These are phyloP conservation scores for Guillardia theta DNA, from an alignment of 78 protist genomes.

Conservation along the genomic window DNA sequence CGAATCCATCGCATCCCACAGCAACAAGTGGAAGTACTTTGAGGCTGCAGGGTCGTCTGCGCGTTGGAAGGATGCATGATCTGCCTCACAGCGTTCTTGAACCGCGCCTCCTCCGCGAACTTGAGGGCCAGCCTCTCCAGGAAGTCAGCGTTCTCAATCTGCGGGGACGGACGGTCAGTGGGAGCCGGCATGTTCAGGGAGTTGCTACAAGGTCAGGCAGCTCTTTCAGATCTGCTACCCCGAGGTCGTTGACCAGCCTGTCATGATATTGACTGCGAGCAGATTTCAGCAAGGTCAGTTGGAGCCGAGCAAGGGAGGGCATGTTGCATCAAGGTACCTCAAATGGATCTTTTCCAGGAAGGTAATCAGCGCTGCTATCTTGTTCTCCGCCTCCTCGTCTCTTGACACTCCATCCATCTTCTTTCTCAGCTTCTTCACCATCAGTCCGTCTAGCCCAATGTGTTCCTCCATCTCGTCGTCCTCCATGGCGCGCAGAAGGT, in stretches of 20 bases:
- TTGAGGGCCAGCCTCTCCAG: neutral
- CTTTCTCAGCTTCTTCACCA: constrained; percentile 26
- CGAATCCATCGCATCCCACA: too few relatives aligned
- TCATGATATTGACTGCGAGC: neutral
- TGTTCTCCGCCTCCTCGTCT: constrained; percentile 33
- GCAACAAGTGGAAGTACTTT: too few relatives aligned
- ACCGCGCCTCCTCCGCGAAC: neutral
- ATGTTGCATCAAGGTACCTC: too few relatives aligned
- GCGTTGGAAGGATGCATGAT: neutral
- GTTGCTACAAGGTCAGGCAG: neutral
- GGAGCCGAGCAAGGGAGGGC: too few relatives aligned
- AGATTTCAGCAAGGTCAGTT: too few relatives aligned
- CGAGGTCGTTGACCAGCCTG: constrained; percentile 31
- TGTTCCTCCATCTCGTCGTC: neutral
- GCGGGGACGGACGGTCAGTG: too few relatives aligned
- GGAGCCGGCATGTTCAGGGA: too few relatives aligned
- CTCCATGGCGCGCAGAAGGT: neutral
- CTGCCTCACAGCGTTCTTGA: neutral
- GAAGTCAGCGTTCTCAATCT: neutral
- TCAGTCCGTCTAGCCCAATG: neutral
- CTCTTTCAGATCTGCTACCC: neutral
- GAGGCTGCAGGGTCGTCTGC: neutral
- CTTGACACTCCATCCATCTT: neutral
- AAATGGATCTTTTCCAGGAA: neutral
- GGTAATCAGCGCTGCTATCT: constrained; percentile 18